phyloP scores from a whole-genome alignment of 257 asterid genomes.

The Penstemon barbatus region DNA sequence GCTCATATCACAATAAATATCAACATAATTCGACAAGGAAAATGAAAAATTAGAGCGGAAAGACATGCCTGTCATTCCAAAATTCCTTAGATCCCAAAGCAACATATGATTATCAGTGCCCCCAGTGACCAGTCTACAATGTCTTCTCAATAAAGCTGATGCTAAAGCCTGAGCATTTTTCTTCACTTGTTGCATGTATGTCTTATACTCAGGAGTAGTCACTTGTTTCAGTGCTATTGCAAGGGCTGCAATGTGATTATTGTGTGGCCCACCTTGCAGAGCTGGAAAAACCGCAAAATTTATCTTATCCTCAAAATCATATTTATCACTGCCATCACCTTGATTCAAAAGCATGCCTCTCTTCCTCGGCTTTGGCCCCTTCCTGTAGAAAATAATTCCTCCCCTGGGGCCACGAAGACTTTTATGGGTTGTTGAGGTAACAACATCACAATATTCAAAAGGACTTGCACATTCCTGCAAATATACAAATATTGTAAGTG shows the following conservation, averaged over 20 bases:
- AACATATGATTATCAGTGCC: slow-evolving; percentile 84
- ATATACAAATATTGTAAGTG: slow-evolving; percentile 3
- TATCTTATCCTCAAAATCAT: slow-evolving; percentile 88
- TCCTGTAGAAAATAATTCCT: slow-evolving; percentile 81
- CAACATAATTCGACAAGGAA: not conserved
- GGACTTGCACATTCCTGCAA: slow-evolving; percentile 76
- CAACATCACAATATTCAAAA: slow-evolving; percentile 76
- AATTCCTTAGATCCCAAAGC: slow-evolving; percentile 84
- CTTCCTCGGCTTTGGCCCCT: slow-evolving; percentile 77
- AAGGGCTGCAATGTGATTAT: slow-evolving; percentile 85
- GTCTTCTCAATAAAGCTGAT: slow-evolving; percentile 60
- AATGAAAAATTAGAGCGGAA: not conserved
- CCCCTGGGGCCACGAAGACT: slow-evolving; percentile 96
- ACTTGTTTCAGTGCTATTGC: slow-evolving; percentile 90
- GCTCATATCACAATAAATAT: not conserved
- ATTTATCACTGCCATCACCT: slow-evolving; percentile 67
- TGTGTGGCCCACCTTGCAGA: slow-evolving; percentile 92
- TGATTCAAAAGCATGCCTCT: slow-evolving; percentile 73
- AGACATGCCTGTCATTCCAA: slow-evolving; percentile 72
- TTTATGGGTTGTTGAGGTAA: slow-evolving; percentile 88
- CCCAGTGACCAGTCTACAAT: slow-evolving; percentile 76
- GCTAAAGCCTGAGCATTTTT: slow-evolving; percentile 80
- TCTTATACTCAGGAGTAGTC: slow-evolving; percentile 71
- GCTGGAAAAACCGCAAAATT: slow-evolving; percentile 90
- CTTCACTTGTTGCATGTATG: slow-evolving; percentile 82